Evolutionary conservation across 768 basidiomycete genomes (phyloP).

Genomic region (Agaricus sinodeliciosus): DNA sequence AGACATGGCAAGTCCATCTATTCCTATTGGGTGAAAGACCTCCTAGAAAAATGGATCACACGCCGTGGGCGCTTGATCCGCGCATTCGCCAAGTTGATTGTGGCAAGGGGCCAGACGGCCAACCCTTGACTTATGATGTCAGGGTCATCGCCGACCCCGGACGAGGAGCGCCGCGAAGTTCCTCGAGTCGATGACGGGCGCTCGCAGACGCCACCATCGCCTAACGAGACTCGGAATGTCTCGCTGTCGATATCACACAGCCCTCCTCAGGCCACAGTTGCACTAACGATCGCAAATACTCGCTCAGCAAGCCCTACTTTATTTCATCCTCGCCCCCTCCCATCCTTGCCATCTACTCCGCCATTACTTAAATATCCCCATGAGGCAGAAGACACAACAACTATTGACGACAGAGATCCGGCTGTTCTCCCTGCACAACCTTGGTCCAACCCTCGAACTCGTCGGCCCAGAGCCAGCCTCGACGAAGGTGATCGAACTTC

Average conservation of each 20-base stretch:
- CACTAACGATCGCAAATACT: neutral
- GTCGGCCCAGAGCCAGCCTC: neutral
- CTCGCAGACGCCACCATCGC: neutral
- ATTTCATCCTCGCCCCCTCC: neutral
- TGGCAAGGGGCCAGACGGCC: no score
- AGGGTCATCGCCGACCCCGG: neutral
- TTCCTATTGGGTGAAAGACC: no score
- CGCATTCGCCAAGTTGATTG: no score
- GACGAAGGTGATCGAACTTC: neutral
- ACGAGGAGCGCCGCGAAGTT: neutral
- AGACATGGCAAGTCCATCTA: no score
- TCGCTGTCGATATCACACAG: neutral
- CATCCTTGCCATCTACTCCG: neutral
- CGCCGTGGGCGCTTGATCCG: neutral
- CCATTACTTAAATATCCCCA: neutral
- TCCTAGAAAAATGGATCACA: no score
- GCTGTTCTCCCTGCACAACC: neutral
- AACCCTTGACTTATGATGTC: neutral
- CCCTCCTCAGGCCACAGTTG: neutral
- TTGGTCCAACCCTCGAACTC: neutral
- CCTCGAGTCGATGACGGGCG: neutral
- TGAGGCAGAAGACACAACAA: neutral
- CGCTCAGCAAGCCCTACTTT: neutral
- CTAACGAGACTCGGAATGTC: conserved; percentile 2
- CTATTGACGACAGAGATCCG: conserved; percentile 6